These are phyloP conservation scores for Aspergillus leporis DNA, from an alignment of 495 filamentous ascomycete genomes.

Conservation along the genomic window DNA sequence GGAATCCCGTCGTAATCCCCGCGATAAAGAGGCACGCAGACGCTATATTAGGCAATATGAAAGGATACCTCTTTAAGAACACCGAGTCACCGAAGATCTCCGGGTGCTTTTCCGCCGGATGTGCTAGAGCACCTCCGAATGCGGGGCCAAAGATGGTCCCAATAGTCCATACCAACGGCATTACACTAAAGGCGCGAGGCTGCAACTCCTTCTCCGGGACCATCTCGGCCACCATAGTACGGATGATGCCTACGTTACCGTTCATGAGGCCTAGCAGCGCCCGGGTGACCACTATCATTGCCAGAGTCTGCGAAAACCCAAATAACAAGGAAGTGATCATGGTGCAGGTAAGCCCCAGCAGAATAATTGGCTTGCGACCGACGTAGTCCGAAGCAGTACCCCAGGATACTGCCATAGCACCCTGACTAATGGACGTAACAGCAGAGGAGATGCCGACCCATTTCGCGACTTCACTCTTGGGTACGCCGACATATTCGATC, in stretches of 20 bases:
- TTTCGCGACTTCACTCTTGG: slow-evolving; percentile 68
- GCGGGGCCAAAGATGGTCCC: slow-evolving; percentile 87
- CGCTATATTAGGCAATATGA: slow-evolving; percentile 80
- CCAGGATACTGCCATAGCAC: slow-evolving; percentile 74
- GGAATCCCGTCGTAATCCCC: slow-evolving; percentile 65
- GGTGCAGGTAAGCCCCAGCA: slow-evolving; percentile 67
- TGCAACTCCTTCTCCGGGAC: slow-evolving; percentile 80
- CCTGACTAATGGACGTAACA: slow-evolving; percentile 72
- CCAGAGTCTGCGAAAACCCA: slow-evolving; percentile 72
- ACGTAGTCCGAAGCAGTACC: slow-evolving; percentile 72
- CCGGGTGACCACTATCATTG: slow-evolving; percentile 69
- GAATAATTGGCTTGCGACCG: slow-evolving; percentile 74
- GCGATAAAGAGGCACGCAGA: slow-evolving; percentile 68
- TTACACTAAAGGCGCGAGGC: slow-evolving; percentile 78
- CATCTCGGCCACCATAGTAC: slow-evolving; percentile 82
- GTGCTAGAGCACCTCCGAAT: slow-evolving; percentile 81
- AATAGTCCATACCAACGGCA: slow-evolving; percentile 80
- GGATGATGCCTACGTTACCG: slow-evolving; percentile 78
- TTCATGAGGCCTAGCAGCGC: slow-evolving; percentile 70
- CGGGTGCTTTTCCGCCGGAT: slow-evolving; percentile 70
- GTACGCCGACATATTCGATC: slow-evolving; percentile 77
- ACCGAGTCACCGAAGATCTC: slow-evolving; percentile 62
- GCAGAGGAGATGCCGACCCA: slow-evolving; percentile 75
- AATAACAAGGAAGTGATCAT: slow-evolving; percentile 73
- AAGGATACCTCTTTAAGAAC: slow-evolving; percentile 75